Base-by-base conservation (phyloP, 345 rosid genomes). In the Erucastrum elatum region DNA sequence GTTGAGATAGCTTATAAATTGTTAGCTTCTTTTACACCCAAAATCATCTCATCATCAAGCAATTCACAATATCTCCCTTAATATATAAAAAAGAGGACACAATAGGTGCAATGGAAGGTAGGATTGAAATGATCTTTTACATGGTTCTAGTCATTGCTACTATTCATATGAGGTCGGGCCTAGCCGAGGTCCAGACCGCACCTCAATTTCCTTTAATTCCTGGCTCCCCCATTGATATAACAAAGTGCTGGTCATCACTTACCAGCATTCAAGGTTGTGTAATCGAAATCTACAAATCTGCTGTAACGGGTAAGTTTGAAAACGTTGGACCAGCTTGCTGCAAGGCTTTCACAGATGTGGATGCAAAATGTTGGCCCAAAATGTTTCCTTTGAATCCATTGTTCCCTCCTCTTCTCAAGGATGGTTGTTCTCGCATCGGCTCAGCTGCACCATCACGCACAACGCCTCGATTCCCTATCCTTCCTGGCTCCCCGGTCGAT, bases 361-460 rank as follows among this genome's bases (percentile, higher is more conserved):
- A 69, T 51, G 64, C 49, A 70, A 70, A 10, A 9, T 53, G 30
- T 55, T 70, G 64, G 74, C 49, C 74, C 15, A 33, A 55, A 12
- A 70, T 70, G 56, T 51, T 51, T n/a, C 56, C 56, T 51, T 4
- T 58, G 27, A 62, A 69, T 53, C 73, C 73, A 31, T 10, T 69
- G 25, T 69, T 69, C 44, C 73, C 46, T 5, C 46, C 46, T 69
- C 63, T 69, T 16, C 44, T 69, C 63, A 69, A 69, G 7, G 27
- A 69, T 31, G 63, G 44, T 2, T 69, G 73, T n/a, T 55, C 73
- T 10, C 73, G 26, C 5, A 51, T 30, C 8, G 51, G n/a, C 3
- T 5, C 31, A 53, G 29, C 46, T 31, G 6, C 46, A 29, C 63
- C 49, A 2, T 8, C 62, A 31, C 63, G 30, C 27, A 68, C 27